phyloP scores from a whole-genome alignment of 306 rosid genomes.

The Rosa multiflora region DNA sequence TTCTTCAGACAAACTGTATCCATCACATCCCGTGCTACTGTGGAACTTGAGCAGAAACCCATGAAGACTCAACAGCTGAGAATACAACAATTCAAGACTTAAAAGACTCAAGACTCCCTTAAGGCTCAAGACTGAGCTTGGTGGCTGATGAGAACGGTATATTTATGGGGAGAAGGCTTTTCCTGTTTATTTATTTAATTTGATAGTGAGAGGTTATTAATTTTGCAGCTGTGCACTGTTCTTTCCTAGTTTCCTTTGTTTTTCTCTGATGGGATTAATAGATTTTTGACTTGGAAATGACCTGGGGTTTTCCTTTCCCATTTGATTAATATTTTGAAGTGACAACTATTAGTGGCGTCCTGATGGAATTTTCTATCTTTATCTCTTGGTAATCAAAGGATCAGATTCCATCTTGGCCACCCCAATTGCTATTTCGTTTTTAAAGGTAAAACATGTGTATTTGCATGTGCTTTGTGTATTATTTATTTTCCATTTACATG shows the following conservation, averaged over 20 bases:
- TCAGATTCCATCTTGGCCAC: slow-evolving; percentile 17
- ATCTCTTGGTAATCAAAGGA: slow-evolving; percentile 22
- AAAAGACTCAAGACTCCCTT: neutral
- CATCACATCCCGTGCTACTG: slow-evolving; percentile 20
- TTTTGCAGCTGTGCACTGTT: neutral
- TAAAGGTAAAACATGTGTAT: neutral
- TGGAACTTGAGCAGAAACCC: slow-evolving; percentile 18
- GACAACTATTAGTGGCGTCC: slow-evolving; percentile 5
- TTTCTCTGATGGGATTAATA: neutral
- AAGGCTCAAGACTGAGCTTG: neutral
- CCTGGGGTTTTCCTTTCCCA: neutral
- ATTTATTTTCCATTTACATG: neutral
- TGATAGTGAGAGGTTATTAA: neutral
- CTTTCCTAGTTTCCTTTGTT: too few species aligned
- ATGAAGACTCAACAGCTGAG: neutral
- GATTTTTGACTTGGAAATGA: slow-evolving; percentile 1
- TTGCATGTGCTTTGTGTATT: neutral
- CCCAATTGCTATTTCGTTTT: neutral
- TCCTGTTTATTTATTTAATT: neutral
- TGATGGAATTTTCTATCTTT: neutral
- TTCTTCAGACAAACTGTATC: slow-evolving; percentile 29
- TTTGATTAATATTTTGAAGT: neutral
- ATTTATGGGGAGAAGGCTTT: neutral
- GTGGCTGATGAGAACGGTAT: neutral
- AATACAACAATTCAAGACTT: neutral